Conservation (phyloP, 2,329 filamentous ascomycete species). For the Plectosphaerella cucumerina region DNA sequence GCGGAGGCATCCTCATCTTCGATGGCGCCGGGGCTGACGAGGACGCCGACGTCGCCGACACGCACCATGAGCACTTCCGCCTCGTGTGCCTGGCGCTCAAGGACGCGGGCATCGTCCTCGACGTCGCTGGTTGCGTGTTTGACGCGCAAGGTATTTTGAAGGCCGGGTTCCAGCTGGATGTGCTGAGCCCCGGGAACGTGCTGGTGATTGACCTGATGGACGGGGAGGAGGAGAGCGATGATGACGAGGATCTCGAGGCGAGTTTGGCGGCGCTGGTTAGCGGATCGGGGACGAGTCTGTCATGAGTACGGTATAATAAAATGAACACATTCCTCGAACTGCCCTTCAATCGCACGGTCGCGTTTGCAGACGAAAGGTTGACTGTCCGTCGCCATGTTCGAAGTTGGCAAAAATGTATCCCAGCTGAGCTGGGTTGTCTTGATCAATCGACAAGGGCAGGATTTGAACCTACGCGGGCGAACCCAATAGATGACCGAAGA, state of each 20-base stretch:
- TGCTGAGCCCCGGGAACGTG: slow-evolving; percentile 13
- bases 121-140: slow-evolving; percentile 16
- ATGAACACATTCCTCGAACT: no score
- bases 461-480: no score
- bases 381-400: no score
- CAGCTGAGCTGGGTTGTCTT: no score
- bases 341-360: no score
- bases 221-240: slow-evolving; percentile 11
- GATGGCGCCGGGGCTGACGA: slow-evolving; percentile 7
- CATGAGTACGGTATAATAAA: no score
- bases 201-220: slow-evolving; percentile 16
- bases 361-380: no score
- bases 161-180: slow-evolving; percentile 17
- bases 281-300: no score
- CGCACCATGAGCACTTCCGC: slow-evolving; percentile 17
- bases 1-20: slow-evolving; percentile 13
- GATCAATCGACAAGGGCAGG: no score
- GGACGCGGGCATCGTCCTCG: slow-evolving; percentile 15
- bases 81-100: slow-evolving; percentile 15
- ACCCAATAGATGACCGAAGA: no score
- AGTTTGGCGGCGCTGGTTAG: no score
- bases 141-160: slow-evolving; percentile 10
- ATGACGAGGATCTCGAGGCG: slow-evolving; percentile 6
- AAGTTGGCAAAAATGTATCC: no score
- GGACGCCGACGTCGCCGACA: slow-evolving; percentile 8